Evolutionary conservation across 495 filamentous ascomycete genomes (phyloP).

Genomic region (Hypoxylon fragiforme): DNA sequence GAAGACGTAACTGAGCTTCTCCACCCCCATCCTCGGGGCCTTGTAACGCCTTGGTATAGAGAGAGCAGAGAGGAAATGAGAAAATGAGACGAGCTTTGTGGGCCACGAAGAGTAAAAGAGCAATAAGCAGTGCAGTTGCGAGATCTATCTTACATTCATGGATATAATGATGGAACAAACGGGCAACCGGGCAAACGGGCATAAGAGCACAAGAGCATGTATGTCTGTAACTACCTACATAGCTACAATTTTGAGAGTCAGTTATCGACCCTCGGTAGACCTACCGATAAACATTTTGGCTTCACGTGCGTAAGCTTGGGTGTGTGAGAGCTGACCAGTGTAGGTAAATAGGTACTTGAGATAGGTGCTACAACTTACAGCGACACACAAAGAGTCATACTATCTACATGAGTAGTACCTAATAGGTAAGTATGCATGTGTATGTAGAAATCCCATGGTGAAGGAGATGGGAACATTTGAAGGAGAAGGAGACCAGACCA

Average conservation of each 20-base stretch:
- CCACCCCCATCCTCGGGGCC: slow-evolving; percentile 37
- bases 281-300: slow-evolving; percentile 5
- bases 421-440: too few relatives aligned
- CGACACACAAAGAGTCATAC: slow-evolving; percentile 21
- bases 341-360: too few relatives aligned
- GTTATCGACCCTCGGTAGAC: slow-evolving; percentile 6
- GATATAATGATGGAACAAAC: too few relatives aligned
- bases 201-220: too few relatives aligned
- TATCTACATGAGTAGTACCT: too few relatives aligned
- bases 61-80: slow-evolving; percentile 2
- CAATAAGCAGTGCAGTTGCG: slow-evolving; percentile 17
- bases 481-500: slow-evolving; percentile 3
- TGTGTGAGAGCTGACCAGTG: slow-evolving; percentile 17
- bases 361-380: too few relatives aligned
- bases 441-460: slow-evolving; percentile 20
- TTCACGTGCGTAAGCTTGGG: slow-evolving; percentile 21
- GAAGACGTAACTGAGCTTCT: slow-evolving; percentile 32
- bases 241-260: too few relatives aligned
- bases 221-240: not conserved
- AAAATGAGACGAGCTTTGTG: slow-evolving; percentile 17
- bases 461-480: slow-evolving; percentile 7
- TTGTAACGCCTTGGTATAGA: slow-evolving; percentile 18
- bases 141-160: too few relatives aligned
- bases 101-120: slow-evolving; percentile 11
- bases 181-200: too few relatives aligned